Conservation (phyloP, 805 yeast species). For the Jamesozyma hellenica region DNA sequence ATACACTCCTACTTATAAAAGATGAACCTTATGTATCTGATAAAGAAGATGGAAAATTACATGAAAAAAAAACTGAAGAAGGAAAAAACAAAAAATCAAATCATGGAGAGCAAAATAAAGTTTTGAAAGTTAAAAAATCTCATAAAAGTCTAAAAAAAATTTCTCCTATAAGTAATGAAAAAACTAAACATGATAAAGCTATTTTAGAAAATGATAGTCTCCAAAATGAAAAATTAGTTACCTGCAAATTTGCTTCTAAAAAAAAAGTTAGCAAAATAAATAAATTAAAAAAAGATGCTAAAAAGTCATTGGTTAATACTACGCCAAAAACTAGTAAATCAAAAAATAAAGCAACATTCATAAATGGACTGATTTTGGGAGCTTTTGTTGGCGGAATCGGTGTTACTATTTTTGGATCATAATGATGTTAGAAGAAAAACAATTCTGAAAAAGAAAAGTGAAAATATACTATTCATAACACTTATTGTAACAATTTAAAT, state of each 20-base stretch:
- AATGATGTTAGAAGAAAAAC: not conserved
- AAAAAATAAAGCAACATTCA: conserved; percentile 1
- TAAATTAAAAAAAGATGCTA: conserved; percentile 4
- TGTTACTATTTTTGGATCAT: not conserved
- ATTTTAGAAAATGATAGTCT: not conserved
- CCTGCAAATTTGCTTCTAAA: too few species aligned
- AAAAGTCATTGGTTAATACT: too few species aligned
- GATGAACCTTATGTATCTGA: not conserved
- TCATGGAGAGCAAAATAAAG: too few species aligned
- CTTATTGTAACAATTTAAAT: not conserved
- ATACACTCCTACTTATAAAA: not conserved
- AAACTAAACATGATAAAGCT: not conserved
- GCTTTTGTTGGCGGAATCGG: conserved; percentile 2
- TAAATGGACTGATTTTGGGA: conserved; percentile 2
- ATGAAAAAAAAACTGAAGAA: not conserved
- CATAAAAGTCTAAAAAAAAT: too few species aligned
- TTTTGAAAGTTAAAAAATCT: too few species aligned
- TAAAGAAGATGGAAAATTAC: not conserved
- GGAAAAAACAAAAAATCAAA: not conserved
- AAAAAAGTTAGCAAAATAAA: not conserved
- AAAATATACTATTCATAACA: not conserved
- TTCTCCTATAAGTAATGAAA: not conserved
- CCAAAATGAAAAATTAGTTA: too few species aligned
- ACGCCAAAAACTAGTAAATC: not conserved
- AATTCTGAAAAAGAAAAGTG: too few species aligned